Evolutionary conservation across 2,329 filamentous ascomycete species (phyloP).

Genomic region (Phoma herbarum): DNA sequence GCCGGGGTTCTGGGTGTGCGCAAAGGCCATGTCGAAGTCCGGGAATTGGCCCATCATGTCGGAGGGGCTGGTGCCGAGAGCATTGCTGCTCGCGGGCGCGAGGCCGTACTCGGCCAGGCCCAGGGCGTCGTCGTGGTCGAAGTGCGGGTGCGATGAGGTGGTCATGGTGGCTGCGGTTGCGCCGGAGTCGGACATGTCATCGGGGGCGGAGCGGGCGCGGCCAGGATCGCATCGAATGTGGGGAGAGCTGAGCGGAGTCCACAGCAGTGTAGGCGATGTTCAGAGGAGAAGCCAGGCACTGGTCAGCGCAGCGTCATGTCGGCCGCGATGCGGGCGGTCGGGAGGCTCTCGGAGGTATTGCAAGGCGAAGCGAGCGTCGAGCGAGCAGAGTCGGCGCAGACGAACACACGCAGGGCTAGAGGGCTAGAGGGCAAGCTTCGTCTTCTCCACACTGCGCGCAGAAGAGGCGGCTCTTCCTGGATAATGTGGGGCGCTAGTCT

Average conservation of each 20-base stretch:
- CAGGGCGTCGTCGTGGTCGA: conserved; percentile 47
- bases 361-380: conserved; percentile 7
- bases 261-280: background rate
- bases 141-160: conserved; percentile 37
- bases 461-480: conserved; percentile 17
- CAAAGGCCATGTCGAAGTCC: conserved; percentile 46
- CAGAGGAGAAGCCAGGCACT: background rate
- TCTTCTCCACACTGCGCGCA: conserved; percentile 17
- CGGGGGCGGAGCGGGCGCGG: conserved; percentile 26
- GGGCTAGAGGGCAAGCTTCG: conserved; percentile 18
- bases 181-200: conserved; percentile 41
- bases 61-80: conserved; percentile 29
- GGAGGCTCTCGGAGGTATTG: conserved; percentile 5
- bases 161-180: conserved; percentile 42
- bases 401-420: conserved; percentile 15
- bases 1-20: conserved; percentile 29
- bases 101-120: conserved; percentile 49
- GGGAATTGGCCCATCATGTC: conserved; percentile 41
- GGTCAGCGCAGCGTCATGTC: conserved; percentile 17
- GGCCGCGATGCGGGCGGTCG: conserved; percentile 1
- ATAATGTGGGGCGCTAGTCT: conserved; percentile 17
- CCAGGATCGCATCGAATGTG: conserved; percentile 36
- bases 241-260: conserved; percentile 2
- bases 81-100: conserved; percentile 32
- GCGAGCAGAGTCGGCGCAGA: conserved; percentile 7